These are phyloP conservation scores for Tulasnella sp. DNA, from an alignment of 768 basidiomycete species.

Conservation along the genomic window DNA sequence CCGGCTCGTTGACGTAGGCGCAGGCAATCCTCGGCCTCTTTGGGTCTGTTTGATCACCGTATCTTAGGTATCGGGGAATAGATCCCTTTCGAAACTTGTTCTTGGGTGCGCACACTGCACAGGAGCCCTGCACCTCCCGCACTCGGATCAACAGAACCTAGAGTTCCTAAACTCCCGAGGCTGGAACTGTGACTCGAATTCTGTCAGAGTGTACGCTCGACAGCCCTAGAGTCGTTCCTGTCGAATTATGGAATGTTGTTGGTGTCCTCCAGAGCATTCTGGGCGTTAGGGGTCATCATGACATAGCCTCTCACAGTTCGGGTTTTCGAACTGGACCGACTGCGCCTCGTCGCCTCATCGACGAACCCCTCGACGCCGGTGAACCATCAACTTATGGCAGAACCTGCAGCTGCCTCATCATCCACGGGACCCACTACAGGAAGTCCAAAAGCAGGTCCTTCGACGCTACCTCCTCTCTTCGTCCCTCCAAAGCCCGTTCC, in stretches of 20 bases:
- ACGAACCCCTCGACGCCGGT: background rate
- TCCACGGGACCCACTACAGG: background rate
- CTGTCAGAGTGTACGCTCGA: background rate
- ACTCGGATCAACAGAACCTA: background rate
- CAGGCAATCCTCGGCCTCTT: background rate
- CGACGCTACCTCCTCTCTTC: slow-evolving; percentile 13
- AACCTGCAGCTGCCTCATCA: background rate
- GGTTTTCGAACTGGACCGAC: background rate
- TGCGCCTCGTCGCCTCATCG: background rate
- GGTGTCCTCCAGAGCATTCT: background rate
- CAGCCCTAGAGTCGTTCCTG: background rate
- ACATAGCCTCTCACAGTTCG: background rate
- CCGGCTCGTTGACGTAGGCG: background rate
- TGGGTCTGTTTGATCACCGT: background rate
- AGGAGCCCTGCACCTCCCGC: background rate
- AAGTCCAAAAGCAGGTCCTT: slow-evolving; percentile 11
- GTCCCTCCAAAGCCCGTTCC: slow-evolving; percentile 17
- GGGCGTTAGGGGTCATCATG: background rate
- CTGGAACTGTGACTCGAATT: background rate
- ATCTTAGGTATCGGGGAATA: no score
- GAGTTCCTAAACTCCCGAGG: background rate
- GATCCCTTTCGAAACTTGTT: background rate
- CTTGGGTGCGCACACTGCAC: background rate
- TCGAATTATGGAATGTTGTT: background rate
- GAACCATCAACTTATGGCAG: background rate